Conservation (phyloP, 2,329 filamentous ascomycete species). For the Pseudocercospora pini-densiflorae region DNA sequence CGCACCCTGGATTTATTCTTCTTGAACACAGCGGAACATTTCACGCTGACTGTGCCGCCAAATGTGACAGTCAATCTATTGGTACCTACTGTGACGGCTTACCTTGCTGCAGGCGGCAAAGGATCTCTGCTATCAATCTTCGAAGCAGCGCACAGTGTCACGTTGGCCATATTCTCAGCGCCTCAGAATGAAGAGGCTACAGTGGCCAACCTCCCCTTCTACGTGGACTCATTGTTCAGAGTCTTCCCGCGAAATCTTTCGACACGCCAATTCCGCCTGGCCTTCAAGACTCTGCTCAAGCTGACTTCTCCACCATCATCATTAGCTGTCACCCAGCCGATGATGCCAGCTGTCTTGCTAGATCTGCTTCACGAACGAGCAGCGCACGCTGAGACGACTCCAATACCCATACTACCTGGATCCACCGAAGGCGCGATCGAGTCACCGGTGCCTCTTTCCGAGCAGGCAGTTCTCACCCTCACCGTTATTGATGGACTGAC, state of each 20-base stretch:
- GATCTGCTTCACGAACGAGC: slow-evolving; percentile 76
- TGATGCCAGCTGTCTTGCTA: slow-evolving; percentile 78
- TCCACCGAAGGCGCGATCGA: slow-evolving; percentile 28
- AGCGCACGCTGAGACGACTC: slow-evolving; percentile 55
- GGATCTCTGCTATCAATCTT: slow-evolving; percentile 71
- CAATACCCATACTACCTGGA: slow-evolving; percentile 48
- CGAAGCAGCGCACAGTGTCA: slow-evolving; percentile 83
- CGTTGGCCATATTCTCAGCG: slow-evolving; percentile 78
- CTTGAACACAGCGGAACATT: slow-evolving; percentile 82
- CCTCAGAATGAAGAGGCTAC: slow-evolving; percentile 76
- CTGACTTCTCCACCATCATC: slow-evolving; percentile 80
- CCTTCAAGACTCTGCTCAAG: slow-evolving; percentile 82
- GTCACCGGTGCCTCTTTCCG: slow-evolving; percentile 59
- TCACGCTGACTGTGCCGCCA: slow-evolving; percentile 71
- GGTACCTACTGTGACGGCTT: slow-evolving; percentile 73
- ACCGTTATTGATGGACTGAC: slow-evolving; percentile 80
- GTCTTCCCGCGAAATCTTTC: slow-evolving; percentile 80
- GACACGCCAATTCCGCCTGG: slow-evolving; percentile 82
- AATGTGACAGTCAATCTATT: slow-evolving; percentile 73
- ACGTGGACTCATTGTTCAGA: slow-evolving; percentile 78
- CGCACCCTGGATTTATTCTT: slow-evolving; percentile 84
- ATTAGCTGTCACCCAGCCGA: slow-evolving; percentile 72
- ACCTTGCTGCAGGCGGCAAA: slow-evolving; percentile 67
- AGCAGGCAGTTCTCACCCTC: slow-evolving; percentile 76
- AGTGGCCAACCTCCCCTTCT: slow-evolving; percentile 75